phyloP scores from a whole-genome alignment of 257 asterid genomes.

The Scutellaria barbata region DNA sequence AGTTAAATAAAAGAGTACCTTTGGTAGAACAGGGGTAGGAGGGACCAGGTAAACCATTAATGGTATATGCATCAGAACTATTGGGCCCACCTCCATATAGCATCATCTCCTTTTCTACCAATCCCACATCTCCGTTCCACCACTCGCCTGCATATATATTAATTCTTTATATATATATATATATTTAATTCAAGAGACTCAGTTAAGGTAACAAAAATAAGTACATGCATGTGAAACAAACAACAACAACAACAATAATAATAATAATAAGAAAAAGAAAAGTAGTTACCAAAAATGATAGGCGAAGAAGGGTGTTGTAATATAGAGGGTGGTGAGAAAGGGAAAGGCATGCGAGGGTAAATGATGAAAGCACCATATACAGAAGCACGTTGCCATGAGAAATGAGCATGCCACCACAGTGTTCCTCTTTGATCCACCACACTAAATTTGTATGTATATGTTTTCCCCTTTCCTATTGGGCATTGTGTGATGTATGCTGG shows the following conservation, averaged over 20 bases:
- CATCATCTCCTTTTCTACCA: conserved; percentile 61
- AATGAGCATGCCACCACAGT: conserved; percentile 89
- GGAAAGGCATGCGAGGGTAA: conserved; percentile 61
- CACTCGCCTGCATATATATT: conserved; percentile 63
- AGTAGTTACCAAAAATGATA: conserved; percentile 53
- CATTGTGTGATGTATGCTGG: conserved; percentile 85
- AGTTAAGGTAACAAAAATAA: too few relatives aligned
- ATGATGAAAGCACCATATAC: conserved; percentile 82
- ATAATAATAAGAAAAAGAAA: too few relatives aligned
- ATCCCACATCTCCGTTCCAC: conserved; percentile 73
- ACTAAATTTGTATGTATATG: conserved; percentile 61
- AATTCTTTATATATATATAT: too few relatives aligned
- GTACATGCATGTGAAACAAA: too few relatives aligned
- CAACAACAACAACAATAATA: too few relatives aligned
- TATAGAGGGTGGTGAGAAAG: conserved; percentile 39
- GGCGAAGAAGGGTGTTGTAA: conserved; percentile 35
- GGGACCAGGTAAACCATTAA: conserved; percentile 94
- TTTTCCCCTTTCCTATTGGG: conserved; percentile 62
- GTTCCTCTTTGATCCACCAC: conserved; percentile 67
- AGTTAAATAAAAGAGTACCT: conserved; percentile 41
- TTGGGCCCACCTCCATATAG: conserved; percentile 73
- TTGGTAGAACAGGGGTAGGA: conserved; percentile 64
- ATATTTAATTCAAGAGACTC: too few relatives aligned
- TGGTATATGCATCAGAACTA: conserved; percentile 85
- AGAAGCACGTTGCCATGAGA: conserved; percentile 84